phyloP scores from a whole-genome alignment of 306 rosid species.

The Erythrophleum fordii region DNA sequence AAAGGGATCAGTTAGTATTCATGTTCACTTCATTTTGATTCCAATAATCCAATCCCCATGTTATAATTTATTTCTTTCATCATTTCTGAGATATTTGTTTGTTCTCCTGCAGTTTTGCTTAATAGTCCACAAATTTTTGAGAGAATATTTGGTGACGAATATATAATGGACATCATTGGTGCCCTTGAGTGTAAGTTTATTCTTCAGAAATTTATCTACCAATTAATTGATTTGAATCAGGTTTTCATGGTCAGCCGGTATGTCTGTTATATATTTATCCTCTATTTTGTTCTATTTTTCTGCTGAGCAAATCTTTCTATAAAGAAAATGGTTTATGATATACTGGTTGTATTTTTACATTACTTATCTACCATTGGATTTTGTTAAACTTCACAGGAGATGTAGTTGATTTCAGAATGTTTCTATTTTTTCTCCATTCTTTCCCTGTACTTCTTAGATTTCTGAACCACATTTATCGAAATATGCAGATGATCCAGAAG shows the following conservation, averaged over 20 bases:
- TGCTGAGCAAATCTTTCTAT: not conserved
- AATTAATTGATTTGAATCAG: not conserved
- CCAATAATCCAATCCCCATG: not conserved
- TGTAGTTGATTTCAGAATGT: not conserved
- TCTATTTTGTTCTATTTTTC: not conserved
- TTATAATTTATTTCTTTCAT: conserved; percentile 15
- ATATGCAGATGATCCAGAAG: conserved; percentile 86
- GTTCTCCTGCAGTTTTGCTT: conserved; percentile 70
- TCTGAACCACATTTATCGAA: not conserved
- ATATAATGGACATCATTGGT: conserved; percentile 84
- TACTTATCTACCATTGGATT: not conserved
- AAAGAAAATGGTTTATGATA: conserved; percentile 17
- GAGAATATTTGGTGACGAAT: conserved; percentile 80
- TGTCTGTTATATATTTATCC: not conserved
- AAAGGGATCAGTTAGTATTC: conserved; percentile 87
- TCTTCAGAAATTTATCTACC: conserved; percentile 9
- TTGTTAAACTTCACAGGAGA: not conserved
- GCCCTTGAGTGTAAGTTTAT: conserved; percentile 85
- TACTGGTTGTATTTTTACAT: not conserved
- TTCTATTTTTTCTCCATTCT: not conserved
- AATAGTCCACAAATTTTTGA: conserved; percentile 89
- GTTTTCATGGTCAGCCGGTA: conserved; percentile 2
- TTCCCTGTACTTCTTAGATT: not conserved
- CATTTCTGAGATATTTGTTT: conserved; percentile 32
- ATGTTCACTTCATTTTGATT: conserved; percentile 34